Base-by-base conservation (phyloP, 331 rosid species). In the Malus hybrid region DNA sequence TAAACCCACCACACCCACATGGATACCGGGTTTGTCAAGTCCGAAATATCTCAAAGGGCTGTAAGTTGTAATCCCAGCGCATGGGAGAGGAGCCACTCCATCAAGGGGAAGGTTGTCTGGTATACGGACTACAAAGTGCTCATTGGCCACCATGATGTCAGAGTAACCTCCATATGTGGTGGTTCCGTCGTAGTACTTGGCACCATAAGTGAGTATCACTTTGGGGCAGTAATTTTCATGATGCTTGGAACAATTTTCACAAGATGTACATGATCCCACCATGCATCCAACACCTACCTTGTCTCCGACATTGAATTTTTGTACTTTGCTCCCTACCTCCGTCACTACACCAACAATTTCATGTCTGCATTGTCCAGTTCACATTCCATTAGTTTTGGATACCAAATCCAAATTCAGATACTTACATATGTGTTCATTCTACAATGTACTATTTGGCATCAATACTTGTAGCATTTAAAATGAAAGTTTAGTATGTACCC, bases 81-180 rank as follows among this genome's bases (percentile, higher is more conserved):
- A 22, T 22, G 24, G 24, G 24, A 22, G 24, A 22, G 24, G 97
- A 34, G 91, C 93, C 12, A 78, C 80, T 19, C 71, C 82, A 6
- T 83, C 83, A 42, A 88, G 90, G 8, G 91, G 84, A 6, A 88
- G 20, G 2, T 33, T 54, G 12, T 86, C 81, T 0, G 89, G 89
- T 14, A 88, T 81, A 14, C 32, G 55, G 18, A 90, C 62, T 6
- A 80, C 75, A 44, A 84, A 88, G 69, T 76, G 85, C 14, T 90
- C 85, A 0, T 86, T 74, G 0, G 77, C 77, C 4, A 90, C 91
- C 84, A 90, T 80, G 4, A 31, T 54, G 15, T 88, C 85, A 8
- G 90, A 91, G 76, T 71, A 91, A 33, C 93, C 97, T n/a, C 97
- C 97, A 8, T 81, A 85, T 2, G 89, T 89, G 61, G n/a, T 61